phyloP scores from a whole-genome alignment of 768 basidiomycete species.

The Trametes sanguinea region DNA sequence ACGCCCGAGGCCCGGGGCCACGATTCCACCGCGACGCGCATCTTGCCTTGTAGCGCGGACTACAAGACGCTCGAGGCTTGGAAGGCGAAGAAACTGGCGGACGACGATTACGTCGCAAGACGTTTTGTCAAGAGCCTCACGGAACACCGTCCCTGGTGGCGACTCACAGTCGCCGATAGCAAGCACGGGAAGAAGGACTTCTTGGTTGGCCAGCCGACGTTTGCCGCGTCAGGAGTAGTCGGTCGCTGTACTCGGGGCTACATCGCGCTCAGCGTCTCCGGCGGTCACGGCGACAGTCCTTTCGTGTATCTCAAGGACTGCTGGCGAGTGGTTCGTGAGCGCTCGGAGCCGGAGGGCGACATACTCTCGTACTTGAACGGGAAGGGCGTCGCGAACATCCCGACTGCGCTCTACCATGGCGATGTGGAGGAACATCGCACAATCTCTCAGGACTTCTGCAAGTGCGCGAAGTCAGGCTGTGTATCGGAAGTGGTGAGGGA shows the following conservation, averaged over 20 bases:
- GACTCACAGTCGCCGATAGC: not conserved
- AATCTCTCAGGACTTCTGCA: no score
- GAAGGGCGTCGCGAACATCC: not conserved
- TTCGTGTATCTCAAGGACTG: slow-evolving; percentile 22
- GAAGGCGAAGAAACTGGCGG: no score
- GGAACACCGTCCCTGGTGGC: not conserved
- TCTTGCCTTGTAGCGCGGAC: no score
- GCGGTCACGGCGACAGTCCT: not conserved
- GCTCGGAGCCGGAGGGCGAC: slow-evolving; percentile 4
- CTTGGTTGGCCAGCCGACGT: slow-evolving; percentile 1
- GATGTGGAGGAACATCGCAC: not conserved
- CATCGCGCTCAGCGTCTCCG: slow-evolving; percentile 4
- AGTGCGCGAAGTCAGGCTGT: no score
- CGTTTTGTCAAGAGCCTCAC: not conserved
- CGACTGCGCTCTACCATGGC: slow-evolving; percentile 6
- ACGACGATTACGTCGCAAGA: no score
- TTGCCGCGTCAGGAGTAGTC: not conserved
- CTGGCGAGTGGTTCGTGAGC: slow-evolving; percentile 5
- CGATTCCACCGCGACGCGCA: no score
- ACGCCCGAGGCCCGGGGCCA: no score
- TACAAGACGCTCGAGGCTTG: no score
- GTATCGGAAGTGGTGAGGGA: no score
- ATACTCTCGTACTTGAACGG: not conserved
- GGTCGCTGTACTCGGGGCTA: slow-evolving; percentile 2
- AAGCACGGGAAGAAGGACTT: not conserved